Percentiles rank a stretch among this genome's conserved stretches.
These are phyloP conservation scores for Daldinia eschscholtzii DNA, from an alignment of 2,329 filamentous ascomycete genomes.

Conservation along the genomic window DNA sequence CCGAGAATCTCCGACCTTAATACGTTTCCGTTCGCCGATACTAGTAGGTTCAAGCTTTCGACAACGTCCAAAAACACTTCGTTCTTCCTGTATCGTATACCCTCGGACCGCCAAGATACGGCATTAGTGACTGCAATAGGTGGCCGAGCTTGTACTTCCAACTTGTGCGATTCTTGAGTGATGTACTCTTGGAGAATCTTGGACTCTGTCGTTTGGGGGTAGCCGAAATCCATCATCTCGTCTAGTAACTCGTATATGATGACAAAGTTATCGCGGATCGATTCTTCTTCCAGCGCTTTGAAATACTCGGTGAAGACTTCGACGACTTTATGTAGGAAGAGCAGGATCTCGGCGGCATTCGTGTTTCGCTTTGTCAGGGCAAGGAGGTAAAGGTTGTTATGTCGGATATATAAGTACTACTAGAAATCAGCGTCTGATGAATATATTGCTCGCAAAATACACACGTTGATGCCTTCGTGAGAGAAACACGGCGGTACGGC, in stretches of 20 bases:
- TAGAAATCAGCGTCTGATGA: slow-evolving; percentile 24
- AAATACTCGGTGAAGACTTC: slow-evolving; percentile 99
- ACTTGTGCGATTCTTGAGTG: slow-evolving; percentile 98
- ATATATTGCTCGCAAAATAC: slow-evolving; percentile 53
- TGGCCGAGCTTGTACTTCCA: slow-evolving; percentile 94
- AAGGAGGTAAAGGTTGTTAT: slow-evolving; percentile 98
- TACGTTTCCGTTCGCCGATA: slow-evolving; percentile 94
- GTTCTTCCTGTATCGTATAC: slow-evolving; percentile 98
- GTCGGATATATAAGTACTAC: slow-evolving; percentile 98
- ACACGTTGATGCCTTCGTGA: slow-evolving; percentile 96
- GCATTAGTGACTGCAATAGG: slow-evolving; percentile 99
- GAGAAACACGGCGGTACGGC: slow-evolving; percentile 98
- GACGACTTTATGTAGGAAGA: slow-evolving; percentile 98
- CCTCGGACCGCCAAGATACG: slow-evolving; percentile 97
- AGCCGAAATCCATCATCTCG: slow-evolving; percentile 99
- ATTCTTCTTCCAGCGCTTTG: slow-evolving; percentile 98
- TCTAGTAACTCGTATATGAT: slow-evolving; percentile 98
- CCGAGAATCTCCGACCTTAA: slow-evolving; percentile 95
- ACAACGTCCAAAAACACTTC: slow-evolving; percentile 98
- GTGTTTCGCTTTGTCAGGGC: slow-evolving; percentile 98
- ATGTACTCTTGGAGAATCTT: slow-evolving; percentile 99
- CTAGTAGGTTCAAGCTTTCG: slow-evolving; percentile 94
- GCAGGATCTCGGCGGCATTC: slow-evolving; percentile 97
- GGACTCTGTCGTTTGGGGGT: slow-evolving; percentile 96
- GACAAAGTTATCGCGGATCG: slow-evolving; percentile 98